Base-by-base conservation (phyloP, 805 yeast genomes). In the Wickerhamiella lipophila region DNA sequence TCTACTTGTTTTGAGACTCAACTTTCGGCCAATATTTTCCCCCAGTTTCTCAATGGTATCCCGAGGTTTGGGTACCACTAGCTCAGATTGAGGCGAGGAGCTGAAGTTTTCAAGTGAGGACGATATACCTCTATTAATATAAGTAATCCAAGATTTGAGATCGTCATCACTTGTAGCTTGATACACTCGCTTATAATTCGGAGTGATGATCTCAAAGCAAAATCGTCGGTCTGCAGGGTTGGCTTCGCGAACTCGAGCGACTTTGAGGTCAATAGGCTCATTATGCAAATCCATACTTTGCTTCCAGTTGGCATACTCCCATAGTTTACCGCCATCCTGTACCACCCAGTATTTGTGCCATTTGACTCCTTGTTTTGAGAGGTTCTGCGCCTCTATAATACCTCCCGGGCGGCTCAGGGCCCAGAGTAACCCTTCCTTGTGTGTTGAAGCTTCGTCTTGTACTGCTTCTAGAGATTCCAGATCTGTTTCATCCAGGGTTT, bases 301-400 rank as follows among this genome's bases (percentile, higher is more conserved):
- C 56, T 88, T 74, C 92, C 94, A 86, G 63, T 85, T 87, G 41
- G 81, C 72, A 60, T 75, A 85, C 59, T 85, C 92, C 40, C 71
- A 69, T 38, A 86, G 65, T 50, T 71, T 73, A 1, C 89, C 87
- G n/a, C 77, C 75, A 12, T 75, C 72, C 45, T 85, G 67, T 0
- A 79, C 83, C 0, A 86, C 83, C 88, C 94, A 83, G 61, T 81
- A 87, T 58, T 84, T 85, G 62, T 85, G 94, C 96, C 95, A 87
- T 2, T 68, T 68, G 43, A 51, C 38, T 1, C 56, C 56, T 11
- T 61, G 56, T 47, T 66, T 66, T 45, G 64, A 62, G 16, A 64
- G 53, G 47, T 62, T 64, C 49, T 27, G 68, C 62, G 49, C 61
- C 62, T 47, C 58, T 50, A 49, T 56, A 15, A 60, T 53, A 11